Evolutionary conservation across 768 basidiomycete genomes (phyloP), one percentile per base, ranked within the genome.

Genomic region (Lactarius hatsudake): DNA sequence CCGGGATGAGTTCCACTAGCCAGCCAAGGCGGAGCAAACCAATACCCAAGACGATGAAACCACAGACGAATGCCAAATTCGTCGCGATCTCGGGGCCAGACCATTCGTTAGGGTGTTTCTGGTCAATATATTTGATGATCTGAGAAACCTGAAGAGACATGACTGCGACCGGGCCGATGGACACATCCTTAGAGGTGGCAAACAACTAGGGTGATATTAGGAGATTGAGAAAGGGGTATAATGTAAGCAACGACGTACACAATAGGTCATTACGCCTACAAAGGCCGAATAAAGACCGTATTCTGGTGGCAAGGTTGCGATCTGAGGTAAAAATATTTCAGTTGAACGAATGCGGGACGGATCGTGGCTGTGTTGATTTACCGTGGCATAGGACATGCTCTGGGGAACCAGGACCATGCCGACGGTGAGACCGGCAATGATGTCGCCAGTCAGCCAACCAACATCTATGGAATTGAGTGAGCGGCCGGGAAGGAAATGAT

Each of bases 111-210:
- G 85, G 88, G 71, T 87, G 78, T 12, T 75, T 72, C 0, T 79
- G 72, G 54, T 89, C 73, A 61, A 97, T 86, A 42, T 83, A 76
- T 17, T 82, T 79, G 74, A 98, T 91, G 70, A 98, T 87, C 75
- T 93, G 87, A 9, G 93, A 84, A 20, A 88, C 86, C 23, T 91
- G 90, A 60, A 97, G 83, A 2, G 94, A 96, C 95, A 99, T 97
- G 75, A 99, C 96, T 9, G 97, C 96, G 71, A 98, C 96, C 2
- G 97, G 97, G 59, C 97, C 97, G 71, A 99, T 98, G n/a, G 94
- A 96, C 51, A 99, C 93, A 81, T 99, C 97, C 77, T 98, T 98
- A 34, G 93, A 93, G 0, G 97, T 98, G 28, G 95, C 96, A 74
- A 98, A 98, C 79, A 97, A 85, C 90, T 93, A 70, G 28, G 38